Conservation (phyloP, 257 asterid species). For the Leptodermis oblonga region DNA sequence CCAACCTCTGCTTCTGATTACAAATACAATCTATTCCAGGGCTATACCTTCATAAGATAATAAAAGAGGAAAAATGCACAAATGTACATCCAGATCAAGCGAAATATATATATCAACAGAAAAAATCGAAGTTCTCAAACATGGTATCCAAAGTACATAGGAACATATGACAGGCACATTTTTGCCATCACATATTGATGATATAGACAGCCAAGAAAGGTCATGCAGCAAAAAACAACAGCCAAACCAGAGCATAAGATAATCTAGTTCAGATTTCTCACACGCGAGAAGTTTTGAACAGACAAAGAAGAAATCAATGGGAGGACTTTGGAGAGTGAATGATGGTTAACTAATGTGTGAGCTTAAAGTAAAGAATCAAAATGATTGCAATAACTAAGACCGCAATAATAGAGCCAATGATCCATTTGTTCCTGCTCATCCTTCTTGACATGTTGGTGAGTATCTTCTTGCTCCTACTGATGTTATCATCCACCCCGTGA, state of each 20-base stretch:
- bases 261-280: not conserved
- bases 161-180: not conserved
- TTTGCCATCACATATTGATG: not conserved
- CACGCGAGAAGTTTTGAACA: not conserved
- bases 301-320: not conserved
- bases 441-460: constrained; percentile 66
- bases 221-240: not conserved
- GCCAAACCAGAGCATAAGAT: not conserved
- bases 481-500: constrained; percentile 75
- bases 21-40: too few species aligned
- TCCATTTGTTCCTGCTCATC: constrained; percentile 78
- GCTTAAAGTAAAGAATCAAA: constrained; percentile 64
- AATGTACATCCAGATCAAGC: not conserved
- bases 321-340: not conserved
- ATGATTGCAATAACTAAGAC: constrained; percentile 50
- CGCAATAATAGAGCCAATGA: constrained; percentile 48
- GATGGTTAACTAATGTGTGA: constrained; percentile 33
- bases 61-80: not conserved
- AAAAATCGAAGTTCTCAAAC: not conserved
- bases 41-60: not conserved
- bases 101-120: not conserved
- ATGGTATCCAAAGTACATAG: not conserved
- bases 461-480: constrained; percentile 67
- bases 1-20: too few species aligned
- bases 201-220: not conserved